Conservation (phyloP, 1,139 yeast species). For the Debaryomyces subglobosus region DNA sequence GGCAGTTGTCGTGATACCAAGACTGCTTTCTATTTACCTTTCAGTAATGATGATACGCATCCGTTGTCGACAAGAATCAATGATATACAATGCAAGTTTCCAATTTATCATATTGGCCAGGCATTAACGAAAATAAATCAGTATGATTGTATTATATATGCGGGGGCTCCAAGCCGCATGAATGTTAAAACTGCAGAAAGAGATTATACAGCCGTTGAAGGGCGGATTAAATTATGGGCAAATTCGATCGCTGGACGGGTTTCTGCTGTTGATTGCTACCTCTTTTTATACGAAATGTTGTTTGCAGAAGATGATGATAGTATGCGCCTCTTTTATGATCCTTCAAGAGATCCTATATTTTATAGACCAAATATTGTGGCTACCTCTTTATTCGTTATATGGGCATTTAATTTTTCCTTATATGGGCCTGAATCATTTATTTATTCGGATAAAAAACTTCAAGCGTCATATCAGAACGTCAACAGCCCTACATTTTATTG, state of each 20-base stretch:
- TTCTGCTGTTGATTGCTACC: conserved; percentile 62
- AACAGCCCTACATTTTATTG: neutral
- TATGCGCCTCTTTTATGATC: neutral
- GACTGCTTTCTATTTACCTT: conserved; percentile 3
- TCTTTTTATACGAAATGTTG: conserved; percentile 64
- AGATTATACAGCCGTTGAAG: conserved; percentile 52
- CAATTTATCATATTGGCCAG: conserved; percentile 73
- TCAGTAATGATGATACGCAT: neutral
- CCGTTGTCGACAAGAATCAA: conserved; percentile 15
- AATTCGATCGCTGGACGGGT: conserved; percentile 29
- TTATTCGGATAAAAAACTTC: neutral
- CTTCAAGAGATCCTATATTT: conserved; percentile 15
- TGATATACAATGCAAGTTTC: conserved; percentile 34
- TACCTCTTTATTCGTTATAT: conserved; percentile 48
- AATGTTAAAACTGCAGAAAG: conserved; percentile 65
- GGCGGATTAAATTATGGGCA: conserved; percentile 34
- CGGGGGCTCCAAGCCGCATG: conserved; percentile 84
- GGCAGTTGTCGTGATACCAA: conserved; percentile 8
- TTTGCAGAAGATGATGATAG: conserved; percentile 22
- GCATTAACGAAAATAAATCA: conserved; percentile 72
- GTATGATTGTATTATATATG: conserved; percentile 74
- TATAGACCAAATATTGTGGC: conserved; percentile 48
- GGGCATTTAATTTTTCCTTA: conserved; percentile 49
- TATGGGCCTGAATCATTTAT: conserved; percentile 39
- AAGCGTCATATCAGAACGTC: neutral